Evolutionary conservation across 164 flowering plant species (phyloP).

Genomic region (Kalanchoe fedtschenkoi): DNA sequence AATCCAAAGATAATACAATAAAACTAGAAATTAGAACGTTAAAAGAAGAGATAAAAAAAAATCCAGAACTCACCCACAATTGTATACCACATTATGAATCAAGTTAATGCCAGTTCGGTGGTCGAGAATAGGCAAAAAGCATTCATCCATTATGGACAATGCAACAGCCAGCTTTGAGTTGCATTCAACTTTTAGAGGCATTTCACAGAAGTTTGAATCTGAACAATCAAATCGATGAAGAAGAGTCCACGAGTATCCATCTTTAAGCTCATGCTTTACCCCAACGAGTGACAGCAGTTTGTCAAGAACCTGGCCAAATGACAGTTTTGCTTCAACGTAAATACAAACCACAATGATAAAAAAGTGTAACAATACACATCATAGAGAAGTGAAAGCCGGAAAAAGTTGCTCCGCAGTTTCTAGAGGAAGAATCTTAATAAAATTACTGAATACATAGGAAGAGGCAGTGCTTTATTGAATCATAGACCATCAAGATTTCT

Average conservation of each 20-base stretch:
- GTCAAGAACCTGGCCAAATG: conserved; percentile 27
- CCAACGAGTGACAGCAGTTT: conserved; percentile 38
- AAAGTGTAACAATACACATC: not conserved
- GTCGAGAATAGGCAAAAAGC: conserved; percentile 48
- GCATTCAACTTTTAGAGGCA: conserved; percentile 26
- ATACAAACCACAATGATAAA: not conserved
- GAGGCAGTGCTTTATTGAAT: too few relatives aligned
- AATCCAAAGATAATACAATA: conserved; percentile 2
- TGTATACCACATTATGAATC: conserved; percentile 44
- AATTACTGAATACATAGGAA: not conserved
- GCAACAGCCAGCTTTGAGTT: conserved; percentile 65
- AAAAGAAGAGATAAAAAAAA: not conserved
- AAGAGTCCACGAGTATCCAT: conserved; percentile 48
- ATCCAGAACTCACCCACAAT: conserved; percentile 40
- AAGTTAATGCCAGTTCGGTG: conserved; percentile 42
- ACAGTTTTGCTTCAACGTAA: not conserved
- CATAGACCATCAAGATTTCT: not conserved
- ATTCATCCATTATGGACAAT: conserved; percentile 47
- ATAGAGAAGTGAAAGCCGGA: not conserved
- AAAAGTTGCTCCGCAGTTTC: not conserved
- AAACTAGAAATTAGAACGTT: too few relatives aligned
- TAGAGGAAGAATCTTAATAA: too few relatives aligned
- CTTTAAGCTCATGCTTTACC: conserved; percentile 42
- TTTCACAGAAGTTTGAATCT: conserved; percentile 13
- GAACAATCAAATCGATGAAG: conserved; percentile 25